These are phyloP conservation scores for Coemansia aciculifera DNA, from an alignment of 192 early-diverging fungal genomes.

Conservation along the genomic window DNA sequence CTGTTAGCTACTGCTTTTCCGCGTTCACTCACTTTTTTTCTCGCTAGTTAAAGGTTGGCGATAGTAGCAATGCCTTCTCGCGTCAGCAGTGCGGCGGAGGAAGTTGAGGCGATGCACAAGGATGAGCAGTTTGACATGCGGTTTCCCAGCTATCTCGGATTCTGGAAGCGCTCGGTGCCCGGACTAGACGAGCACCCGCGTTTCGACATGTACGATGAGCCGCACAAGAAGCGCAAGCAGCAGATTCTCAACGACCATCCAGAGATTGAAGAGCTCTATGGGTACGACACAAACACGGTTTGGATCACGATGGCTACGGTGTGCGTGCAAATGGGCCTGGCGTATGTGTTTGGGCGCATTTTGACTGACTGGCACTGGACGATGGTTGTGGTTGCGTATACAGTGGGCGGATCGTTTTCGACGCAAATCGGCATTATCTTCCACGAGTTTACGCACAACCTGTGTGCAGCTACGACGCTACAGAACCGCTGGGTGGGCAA, in stretches of 20 bases:
- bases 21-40: neutral
- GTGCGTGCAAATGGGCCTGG: slow-evolving; percentile 69
- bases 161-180: slow-evolving; percentile 81
- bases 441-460: slow-evolving; percentile 90
- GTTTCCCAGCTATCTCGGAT: slow-evolving; percentile 76
- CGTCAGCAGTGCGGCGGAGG: slow-evolving; percentile 26
- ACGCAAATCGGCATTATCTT: slow-evolving; percentile 81
- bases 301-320: slow-evolving; percentile 69
- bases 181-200: slow-evolving; percentile 71
- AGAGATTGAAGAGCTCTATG: slow-evolving; percentile 83
- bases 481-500: slow-evolving; percentile 82
- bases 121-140: slow-evolving; percentile 63
- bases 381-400: slow-evolving; percentile 67
- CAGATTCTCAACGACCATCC: slow-evolving; percentile 87
- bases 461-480: slow-evolving; percentile 70
- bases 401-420: slow-evolving; percentile 82
- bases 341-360: slow-evolving; percentile 75
- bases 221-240: slow-evolving; percentile 87
- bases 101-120: slow-evolving; percentile 42
- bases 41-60: neutral
- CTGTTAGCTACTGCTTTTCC: slow-evolving; percentile 6
- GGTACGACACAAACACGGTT: slow-evolving; percentile 77
- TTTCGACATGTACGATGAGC: slow-evolving; percentile 89
- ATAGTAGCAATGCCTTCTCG: slow-evolving; percentile 35
- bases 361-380: slow-evolving; percentile 65